Evolutionary conservation across 345 rosid species (phyloP), one percentile per base, ranked within the genome.

Genomic region (Garcia nutans): DNA sequence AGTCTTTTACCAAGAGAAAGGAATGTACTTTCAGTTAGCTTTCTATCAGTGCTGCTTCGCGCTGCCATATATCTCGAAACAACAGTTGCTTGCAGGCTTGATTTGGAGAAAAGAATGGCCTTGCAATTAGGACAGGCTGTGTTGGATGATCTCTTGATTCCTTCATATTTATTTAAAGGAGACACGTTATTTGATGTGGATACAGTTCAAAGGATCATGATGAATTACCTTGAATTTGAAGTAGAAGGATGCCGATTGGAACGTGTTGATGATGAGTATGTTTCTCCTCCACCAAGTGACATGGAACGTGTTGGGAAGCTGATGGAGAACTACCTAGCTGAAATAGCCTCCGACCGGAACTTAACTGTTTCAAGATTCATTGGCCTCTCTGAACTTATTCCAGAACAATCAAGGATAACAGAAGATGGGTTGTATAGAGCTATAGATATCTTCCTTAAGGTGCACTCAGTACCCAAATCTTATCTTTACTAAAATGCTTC

Each of bases 401-500:
- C 97, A 5, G 94, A 91, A 83, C 91, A 90, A 81, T 83, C 94
- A 5, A 88, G 94, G 79, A 60, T 87, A 65, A 89, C 92, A 44
- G 98, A 95, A 81, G 99, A 95, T 82, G 99, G 97, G 0, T 89
- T 93, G 77, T 93, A 95, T 67, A 82, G 97, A 84, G 90, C 98
- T 75, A 84, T 91, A 7, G 98, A 96, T 74, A 93, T 96, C 82
- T 96, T 86, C 86, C 91, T 95, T 64, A 95, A 95, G 99, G 99
- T 92, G 74, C 54, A 57, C n/a, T 71, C 42, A 3, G 19, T 24
- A 57, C 56, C 68, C 13, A 8, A 61, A 64, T 63, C 6, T 26
- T 45, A 37, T 1, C 22, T 10, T 73, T 5, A 62, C 17, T 33
- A 31, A n/a, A 45, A 50, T 44, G 59, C 33, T 62, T 52, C 37